Conservation (phyloP, 2,329 filamentous ascomycete genomes). For the Gremmenia infestans region DNA sequence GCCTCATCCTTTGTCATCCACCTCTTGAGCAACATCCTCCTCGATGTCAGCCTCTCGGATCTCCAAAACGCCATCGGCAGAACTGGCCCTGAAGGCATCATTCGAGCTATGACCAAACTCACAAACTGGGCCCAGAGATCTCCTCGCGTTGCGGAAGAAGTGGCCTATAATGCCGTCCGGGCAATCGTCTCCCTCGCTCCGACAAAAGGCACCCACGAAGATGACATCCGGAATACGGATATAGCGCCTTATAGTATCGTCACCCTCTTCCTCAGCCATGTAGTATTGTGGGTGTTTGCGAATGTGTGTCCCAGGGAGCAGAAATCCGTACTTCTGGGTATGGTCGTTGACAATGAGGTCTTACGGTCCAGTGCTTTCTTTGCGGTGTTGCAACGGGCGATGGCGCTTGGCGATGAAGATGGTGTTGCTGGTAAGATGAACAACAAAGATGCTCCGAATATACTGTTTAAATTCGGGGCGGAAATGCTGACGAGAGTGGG, state of each 20-base stretch:
- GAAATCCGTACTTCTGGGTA: conserved; percentile 4
- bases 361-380: conserved; percentile 11
- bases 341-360: background rate
- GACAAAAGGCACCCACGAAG: background rate
- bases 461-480: conserved; percentile 21
- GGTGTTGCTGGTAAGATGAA: background rate
- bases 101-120: conserved; percentile 14
- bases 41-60: conserved; percentile 17
- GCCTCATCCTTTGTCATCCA: conserved; percentile 14
- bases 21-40: conserved; percentile 16
- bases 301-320: conserved; percentile 8
- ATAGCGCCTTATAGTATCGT: conserved; percentile 19
- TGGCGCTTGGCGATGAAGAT: background rate
- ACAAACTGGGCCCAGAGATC: conserved; percentile 11
- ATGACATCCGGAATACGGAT: conserved; percentile 5
- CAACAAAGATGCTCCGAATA: conserved; percentile 5
- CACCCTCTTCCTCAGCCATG: conserved; percentile 20
- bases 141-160: conserved; percentile 12
- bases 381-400: conserved; percentile 5
- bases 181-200: conserved; percentile 13
- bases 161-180: conserved; percentile 14
- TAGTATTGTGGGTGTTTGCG: conserved; percentile 21
- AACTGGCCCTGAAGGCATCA: conserved; percentile 13
- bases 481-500: conserved; percentile 20
- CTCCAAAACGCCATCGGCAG: conserved; percentile 22